Conservation (phyloP, 2,329 filamentous ascomycete species). For the Rutstroemia sp. region DNA sequence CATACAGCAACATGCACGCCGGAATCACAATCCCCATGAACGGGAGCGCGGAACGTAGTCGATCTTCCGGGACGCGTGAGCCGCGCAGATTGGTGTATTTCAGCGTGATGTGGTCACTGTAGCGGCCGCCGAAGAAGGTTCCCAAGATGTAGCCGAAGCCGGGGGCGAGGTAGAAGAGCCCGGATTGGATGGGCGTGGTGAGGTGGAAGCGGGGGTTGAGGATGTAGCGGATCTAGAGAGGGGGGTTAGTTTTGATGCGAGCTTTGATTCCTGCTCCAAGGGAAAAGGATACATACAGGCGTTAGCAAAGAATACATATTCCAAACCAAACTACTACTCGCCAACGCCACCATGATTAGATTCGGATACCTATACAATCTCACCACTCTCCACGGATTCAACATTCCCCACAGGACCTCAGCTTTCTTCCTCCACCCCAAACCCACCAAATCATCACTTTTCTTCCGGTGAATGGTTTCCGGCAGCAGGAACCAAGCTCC, state of each 20-base stretch:
- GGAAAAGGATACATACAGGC: slow-evolving; percentile 28
- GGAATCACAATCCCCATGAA: slow-evolving; percentile 53
- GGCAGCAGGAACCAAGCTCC: slow-evolving; percentile 60
- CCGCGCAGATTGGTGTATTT: slow-evolving; percentile 51
- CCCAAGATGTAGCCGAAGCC: slow-evolving; percentile 63
- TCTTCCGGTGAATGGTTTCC: slow-evolving; percentile 63
- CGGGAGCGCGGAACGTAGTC: slow-evolving; percentile 50
- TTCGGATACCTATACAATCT: slow-evolving; percentile 62
- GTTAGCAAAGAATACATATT: slow-evolving; percentile 67
- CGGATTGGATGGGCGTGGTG: slow-evolving; percentile 56
- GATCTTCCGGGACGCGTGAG: slow-evolving; percentile 58
- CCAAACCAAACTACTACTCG: slow-evolving; percentile 59
- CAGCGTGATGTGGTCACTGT: slow-evolving; percentile 60
- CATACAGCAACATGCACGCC: slow-evolving; percentile 59
- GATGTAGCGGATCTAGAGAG: slow-evolving; percentile 53
- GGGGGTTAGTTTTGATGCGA: not conserved
- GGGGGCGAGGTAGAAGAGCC: slow-evolving; percentile 68
- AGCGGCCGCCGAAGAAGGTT: slow-evolving; percentile 64
- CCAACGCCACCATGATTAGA: slow-evolving; percentile 53
- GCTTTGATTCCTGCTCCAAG: too few relatives aligned
- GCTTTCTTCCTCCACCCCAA: slow-evolving; percentile 42
- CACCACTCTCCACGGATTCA: slow-evolving; percentile 59
- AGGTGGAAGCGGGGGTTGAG: slow-evolving; percentile 68
- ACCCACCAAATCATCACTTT: slow-evolving; percentile 53
- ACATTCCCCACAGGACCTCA: slow-evolving; percentile 50